phyloP scores from a whole-genome alignment of 768 basidiomycete species.

The Trametes coccinea region DNA sequence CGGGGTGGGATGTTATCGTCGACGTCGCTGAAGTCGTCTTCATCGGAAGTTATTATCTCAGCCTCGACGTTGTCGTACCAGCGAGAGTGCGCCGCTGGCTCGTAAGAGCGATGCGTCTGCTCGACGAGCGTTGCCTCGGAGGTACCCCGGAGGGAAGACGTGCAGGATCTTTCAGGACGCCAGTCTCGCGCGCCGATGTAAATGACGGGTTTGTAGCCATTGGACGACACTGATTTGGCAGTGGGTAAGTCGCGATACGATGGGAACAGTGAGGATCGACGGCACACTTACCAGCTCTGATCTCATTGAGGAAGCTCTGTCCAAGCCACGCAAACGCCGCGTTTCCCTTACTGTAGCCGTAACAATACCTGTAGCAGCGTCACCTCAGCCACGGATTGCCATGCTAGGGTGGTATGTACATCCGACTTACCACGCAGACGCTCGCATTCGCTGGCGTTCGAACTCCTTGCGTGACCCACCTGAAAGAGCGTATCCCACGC shows the following conservation, averaged over 20 bases:
- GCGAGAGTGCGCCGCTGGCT: not conserved
- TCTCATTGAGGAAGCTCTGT: slow-evolving; percentile 22
- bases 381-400: too few species aligned
- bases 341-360: slow-evolving; percentile 18
- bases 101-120: not conserved
- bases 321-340: slow-evolving; percentile 23
- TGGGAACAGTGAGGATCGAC: not conserved
- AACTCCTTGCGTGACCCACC: slow-evolving; percentile 3
- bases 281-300: slow-evolving; percentile 18
- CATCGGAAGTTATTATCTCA: not conserved
- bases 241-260: not conserved
- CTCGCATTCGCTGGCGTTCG: slow-evolving; percentile 15
- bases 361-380: slow-evolving; percentile 15
- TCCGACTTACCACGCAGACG: slow-evolving; percentile 19
- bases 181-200: slow-evolving; percentile 13
- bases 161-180: not conserved
- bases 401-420: not conserved
- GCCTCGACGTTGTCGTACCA: not conserved
- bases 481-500: not conserved
- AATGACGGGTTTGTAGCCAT: slow-evolving; percentile 14
- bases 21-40: not conserved
- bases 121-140: slow-evolving; percentile 13
- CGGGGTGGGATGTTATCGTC: not conserved
- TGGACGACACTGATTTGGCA: slow-evolving; percentile 7
- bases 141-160: not conserved